These are phyloP conservation scores for Diplodia corticola DNA, from an alignment of 2,329 filamentous ascomycete species.

Conservation along the genomic window DNA sequence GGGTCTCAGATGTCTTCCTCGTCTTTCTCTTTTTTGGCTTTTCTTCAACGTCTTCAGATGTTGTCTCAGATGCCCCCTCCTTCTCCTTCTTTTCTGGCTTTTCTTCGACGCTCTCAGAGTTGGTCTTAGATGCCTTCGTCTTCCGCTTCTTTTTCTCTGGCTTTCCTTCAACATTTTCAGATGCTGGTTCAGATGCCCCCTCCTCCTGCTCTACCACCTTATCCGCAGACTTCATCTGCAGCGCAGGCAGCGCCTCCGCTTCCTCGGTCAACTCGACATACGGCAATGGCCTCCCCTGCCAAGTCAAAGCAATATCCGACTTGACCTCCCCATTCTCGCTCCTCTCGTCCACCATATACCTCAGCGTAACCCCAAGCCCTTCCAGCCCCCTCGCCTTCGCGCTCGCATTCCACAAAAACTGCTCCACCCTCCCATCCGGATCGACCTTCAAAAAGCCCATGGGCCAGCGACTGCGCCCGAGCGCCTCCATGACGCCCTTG, in stretches of 20 bases:
- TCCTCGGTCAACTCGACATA: background rate
- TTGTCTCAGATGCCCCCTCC: background rate
- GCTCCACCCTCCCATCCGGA: conserved; percentile 57
- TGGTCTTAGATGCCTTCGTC: no score
- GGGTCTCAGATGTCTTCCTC: background rate
- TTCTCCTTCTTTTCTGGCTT: background rate
- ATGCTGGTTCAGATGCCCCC: background rate
- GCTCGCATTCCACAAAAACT: conserved; percentile 71
- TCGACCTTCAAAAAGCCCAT: conserved; percentile 70
- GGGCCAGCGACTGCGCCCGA: conserved; percentile 67
- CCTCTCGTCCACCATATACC: conserved; percentile 31
- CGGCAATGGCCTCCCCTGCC: conserved; percentile 35
- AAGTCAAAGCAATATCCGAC: conserved; percentile 39
- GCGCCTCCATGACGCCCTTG: conserved; percentile 71
- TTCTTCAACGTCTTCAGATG: background rate
- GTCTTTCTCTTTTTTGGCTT: background rate
- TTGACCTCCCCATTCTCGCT: conserved; percentile 20
- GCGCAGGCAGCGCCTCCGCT: background rate
- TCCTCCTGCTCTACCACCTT: background rate
- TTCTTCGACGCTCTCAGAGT: no score
- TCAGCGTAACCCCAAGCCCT: conserved; percentile 46
- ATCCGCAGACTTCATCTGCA: background rate
- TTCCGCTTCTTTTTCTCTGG: background rate
- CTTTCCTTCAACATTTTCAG: background rate
- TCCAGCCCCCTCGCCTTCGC: conserved; percentile 65